These are phyloP conservation scores for Kwoniella sp. DNA, from an alignment of 768 basidiomycete genomes.

Conservation along the genomic window DNA sequence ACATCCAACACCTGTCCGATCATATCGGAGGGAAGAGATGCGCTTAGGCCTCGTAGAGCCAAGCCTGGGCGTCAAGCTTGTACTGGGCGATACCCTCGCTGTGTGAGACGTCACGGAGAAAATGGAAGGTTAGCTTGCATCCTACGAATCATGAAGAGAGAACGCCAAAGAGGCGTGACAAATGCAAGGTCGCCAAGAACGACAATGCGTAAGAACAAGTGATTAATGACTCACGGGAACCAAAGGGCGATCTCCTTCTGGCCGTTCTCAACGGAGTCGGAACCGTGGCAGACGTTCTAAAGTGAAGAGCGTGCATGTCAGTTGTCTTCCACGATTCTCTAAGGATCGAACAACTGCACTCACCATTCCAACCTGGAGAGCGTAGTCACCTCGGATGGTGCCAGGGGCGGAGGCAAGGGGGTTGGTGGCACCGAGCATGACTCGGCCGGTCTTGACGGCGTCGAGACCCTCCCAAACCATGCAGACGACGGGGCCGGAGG, in stretches of 20 bases:
- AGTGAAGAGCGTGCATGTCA: background rate
- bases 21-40: background rate
- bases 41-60: slow-evolving; percentile 45
- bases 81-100: slow-evolving; percentile 52
- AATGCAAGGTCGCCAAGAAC: too few relatives aligned
- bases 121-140: too few relatives aligned
- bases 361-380: slow-evolving; percentile 78
- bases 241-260: slow-evolving; percentile 93
- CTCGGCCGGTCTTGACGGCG: slow-evolving; percentile 76
- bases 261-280: slow-evolving; percentile 58
- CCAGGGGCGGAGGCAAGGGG: slow-evolving; percentile 85
- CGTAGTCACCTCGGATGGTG: slow-evolving; percentile 94
- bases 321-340: background rate
- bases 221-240: slow-evolving; percentile 50
- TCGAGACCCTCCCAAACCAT: slow-evolving; percentile 77
- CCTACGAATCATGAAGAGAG: too few relatives aligned
- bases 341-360: slow-evolving; percentile 11
- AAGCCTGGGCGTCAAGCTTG: slow-evolving; percentile 45
- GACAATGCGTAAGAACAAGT: too few relatives aligned
- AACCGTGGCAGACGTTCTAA: slow-evolving; percentile 57
- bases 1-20: background rate
- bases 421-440: slow-evolving; percentile 96
- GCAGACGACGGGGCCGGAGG: slow-evolving; percentile 82
- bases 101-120: background rate
- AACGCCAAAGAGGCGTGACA: too few relatives aligned